A percentile compares a stretch with the other conserved stretches of the same genome.
phyloP scores from a whole-genome alignment of 208 protist species.

The Trypanosoma rangeli region DNA sequence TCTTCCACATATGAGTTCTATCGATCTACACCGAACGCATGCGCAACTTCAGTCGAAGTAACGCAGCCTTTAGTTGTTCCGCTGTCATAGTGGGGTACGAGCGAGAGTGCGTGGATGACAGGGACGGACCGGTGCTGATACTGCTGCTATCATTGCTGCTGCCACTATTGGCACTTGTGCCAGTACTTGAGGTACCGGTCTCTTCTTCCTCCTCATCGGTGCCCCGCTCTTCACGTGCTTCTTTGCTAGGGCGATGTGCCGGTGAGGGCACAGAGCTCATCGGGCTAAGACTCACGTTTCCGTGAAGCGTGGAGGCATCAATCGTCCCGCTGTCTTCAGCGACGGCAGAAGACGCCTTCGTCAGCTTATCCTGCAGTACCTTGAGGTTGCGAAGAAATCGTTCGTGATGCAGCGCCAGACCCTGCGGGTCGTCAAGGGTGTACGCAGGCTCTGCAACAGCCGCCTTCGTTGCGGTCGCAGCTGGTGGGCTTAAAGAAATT shows the following conservation, averaged over 20 bases:
- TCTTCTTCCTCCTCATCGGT: not conserved
- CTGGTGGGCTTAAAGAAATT: not conserved
- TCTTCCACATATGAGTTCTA: constrained; percentile 1
- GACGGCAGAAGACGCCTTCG: not conserved
- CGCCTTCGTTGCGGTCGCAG: not conserved
- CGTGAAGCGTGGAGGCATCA: not conserved
- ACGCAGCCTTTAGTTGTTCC: constrained; percentile 64
- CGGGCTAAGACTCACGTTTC: constrained; percentile 25
- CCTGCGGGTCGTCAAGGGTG: not conserved
- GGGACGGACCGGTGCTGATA: not conserved
- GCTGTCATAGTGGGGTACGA: constrained; percentile 62
- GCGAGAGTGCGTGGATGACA: constrained; percentile 14
- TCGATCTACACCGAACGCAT: constrained; percentile 34
- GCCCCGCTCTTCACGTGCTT: too few relatives aligned
- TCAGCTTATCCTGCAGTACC: constrained; percentile 19
- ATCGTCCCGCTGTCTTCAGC: not conserved
- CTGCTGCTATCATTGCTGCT: not conserved
- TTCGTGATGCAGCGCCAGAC: constrained; percentile 13
- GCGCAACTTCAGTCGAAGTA: constrained; percentile 58
- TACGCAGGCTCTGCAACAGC: not conserved
- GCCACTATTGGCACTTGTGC: constrained; percentile 21
- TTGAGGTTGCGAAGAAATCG: constrained; percentile 26
- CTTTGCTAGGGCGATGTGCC: not conserved
- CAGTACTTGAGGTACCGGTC: constrained; percentile 11
- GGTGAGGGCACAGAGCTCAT: constrained; percentile 17